Evolutionary conservation across 371 early-diverging fungal genomes (phyloP).

Genomic region (Mortierella sp.): DNA sequence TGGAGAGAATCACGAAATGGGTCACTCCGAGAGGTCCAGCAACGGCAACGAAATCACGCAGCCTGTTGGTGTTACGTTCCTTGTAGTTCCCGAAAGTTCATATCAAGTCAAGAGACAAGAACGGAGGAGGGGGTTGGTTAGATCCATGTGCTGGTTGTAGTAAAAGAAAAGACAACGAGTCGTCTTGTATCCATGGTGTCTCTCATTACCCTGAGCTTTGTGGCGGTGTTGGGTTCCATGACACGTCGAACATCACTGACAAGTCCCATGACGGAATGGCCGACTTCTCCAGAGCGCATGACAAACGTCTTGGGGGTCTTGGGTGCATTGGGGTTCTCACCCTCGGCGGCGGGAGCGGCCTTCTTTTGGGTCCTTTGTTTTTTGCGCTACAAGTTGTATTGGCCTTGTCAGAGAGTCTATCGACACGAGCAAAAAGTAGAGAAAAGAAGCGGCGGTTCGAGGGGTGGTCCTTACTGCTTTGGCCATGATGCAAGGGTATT

Average conservation of each 20-base stretch:
- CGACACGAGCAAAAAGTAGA: neutral
- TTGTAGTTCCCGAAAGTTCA: too few species aligned
- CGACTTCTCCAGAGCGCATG: slow-evolving; percentile 89
- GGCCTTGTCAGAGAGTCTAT: neutral
- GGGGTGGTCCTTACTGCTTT: slow-evolving; percentile 22
- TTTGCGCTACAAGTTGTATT: slow-evolving; percentile 25
- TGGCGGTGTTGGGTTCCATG: slow-evolving; percentile 95
- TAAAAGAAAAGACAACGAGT: neutral
- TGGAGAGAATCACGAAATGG: slow-evolving; percentile 90
- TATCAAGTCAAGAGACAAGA: too few species aligned
- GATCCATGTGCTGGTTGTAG: too few species aligned
- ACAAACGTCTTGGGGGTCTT: slow-evolving; percentile 93
- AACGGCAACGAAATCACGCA: slow-evolving; percentile 93
- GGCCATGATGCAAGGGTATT: slow-evolving; percentile 32
- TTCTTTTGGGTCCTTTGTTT: slow-evolving; percentile 51
- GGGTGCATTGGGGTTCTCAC: slow-evolving; percentile 57
- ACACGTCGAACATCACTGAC: slow-evolving; percentile 87
- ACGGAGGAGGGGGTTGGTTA: too few species aligned
- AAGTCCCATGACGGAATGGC: slow-evolving; percentile 76
- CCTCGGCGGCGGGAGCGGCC: slow-evolving; percentile 36
- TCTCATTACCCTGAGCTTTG: slow-evolving; percentile 68
- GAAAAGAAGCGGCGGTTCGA: neutral
- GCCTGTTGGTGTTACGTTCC: slow-evolving; percentile 91
- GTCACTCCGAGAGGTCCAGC: slow-evolving; percentile 89
- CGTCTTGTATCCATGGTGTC: neutral